Evolutionary conservation across 192 early-diverging fungal genomes (phyloP).

Genomic region (Linnemannia hyalina): DNA sequence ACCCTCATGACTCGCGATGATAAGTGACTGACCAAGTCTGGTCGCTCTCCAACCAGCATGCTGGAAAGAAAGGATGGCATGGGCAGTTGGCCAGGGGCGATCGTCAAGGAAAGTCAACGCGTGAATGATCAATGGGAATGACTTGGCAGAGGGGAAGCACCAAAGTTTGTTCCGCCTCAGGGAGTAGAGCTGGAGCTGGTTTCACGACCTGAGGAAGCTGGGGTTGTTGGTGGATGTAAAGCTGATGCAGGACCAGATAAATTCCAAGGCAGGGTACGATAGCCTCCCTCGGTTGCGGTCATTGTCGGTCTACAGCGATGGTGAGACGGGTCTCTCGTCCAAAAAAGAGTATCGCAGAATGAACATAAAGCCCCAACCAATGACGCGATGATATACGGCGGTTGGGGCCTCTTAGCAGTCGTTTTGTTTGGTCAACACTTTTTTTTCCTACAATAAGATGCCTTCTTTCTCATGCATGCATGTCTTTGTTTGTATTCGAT

Average conservation of each 20-base stretch:
- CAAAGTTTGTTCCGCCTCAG: neutral
- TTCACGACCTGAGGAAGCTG: neutral
- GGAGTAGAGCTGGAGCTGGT: neutral
- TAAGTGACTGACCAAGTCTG: neutral
- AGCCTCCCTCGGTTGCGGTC: neutral
- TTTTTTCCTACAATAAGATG: too few relatives aligned
- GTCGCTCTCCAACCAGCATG: neutral
- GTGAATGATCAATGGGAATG: neutral
- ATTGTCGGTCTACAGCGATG: neutral
- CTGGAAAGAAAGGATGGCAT: neutral
- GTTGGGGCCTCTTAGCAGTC: too few relatives aligned
- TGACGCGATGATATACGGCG: too few relatives aligned
- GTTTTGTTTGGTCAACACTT: too few relatives aligned
- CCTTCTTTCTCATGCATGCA: too few relatives aligned
- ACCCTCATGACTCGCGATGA: neutral
- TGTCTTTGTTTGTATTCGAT: too few relatives aligned
- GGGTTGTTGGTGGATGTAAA: neutral
- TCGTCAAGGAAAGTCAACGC: neutral
- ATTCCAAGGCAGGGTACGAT: neutral
- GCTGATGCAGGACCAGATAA: neutral
- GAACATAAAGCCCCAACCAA: neutral
- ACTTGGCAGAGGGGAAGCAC: neutral
- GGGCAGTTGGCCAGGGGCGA: neutral
- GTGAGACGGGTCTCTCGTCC: neutral
- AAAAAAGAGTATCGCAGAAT: neutral